These are phyloP conservation scores for Kodamaea fukazawae DNA, from an alignment of 805 yeast species.

Conservation along the genomic window DNA sequence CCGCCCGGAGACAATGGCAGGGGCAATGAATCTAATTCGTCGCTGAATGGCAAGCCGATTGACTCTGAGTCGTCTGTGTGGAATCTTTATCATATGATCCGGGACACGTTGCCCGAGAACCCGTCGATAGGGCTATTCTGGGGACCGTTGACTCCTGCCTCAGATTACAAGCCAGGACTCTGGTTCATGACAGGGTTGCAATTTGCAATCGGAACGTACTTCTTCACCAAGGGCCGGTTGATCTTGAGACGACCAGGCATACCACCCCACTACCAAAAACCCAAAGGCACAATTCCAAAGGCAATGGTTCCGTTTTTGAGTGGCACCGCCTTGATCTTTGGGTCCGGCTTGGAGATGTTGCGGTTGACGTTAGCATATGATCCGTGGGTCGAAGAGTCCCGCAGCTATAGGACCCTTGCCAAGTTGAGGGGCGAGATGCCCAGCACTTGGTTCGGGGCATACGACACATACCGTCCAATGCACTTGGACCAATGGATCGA, in stretches of 20 bases:
- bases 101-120: slow-evolving; percentile 11
- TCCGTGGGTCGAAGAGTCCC: slow-evolving; percentile 75
- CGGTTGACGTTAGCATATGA: slow-evolving; percentile 50
- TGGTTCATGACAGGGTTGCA: slow-evolving; percentile 54
- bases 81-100: slow-evolving; percentile 1
- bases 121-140: slow-evolving; percentile 31
- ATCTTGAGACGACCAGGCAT: slow-evolving; percentile 13
- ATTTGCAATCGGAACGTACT: slow-evolving; percentile 43
- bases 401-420: slow-evolving; percentile 49
- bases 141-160: slow-evolving; percentile 75
- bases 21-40: background rate
- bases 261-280: slow-evolving; percentile 1
- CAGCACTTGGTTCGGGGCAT: slow-evolving; percentile 68
- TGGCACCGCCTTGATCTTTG: slow-evolving; percentile 51
- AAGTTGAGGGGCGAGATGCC: slow-evolving; percentile 46
- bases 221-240: slow-evolving; percentile 18
- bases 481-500: slow-evolving; percentile 32
- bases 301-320: slow-evolving; percentile 15
- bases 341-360: slow-evolving; percentile 54
- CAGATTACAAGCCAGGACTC: slow-evolving; percentile 58
- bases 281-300: slow-evolving; percentile 4
- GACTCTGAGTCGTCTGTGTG: background rate
- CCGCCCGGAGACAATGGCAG: slow-evolving; percentile 23
- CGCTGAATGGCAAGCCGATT: slow-evolving; percentile 2
- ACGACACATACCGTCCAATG: slow-evolving; percentile 54